Percentiles rank a stretch among this genome's conserved stretches.
phyloP scores from a whole-genome alignment of 345 rosid species.

The Heritiera fomes region DNA sequence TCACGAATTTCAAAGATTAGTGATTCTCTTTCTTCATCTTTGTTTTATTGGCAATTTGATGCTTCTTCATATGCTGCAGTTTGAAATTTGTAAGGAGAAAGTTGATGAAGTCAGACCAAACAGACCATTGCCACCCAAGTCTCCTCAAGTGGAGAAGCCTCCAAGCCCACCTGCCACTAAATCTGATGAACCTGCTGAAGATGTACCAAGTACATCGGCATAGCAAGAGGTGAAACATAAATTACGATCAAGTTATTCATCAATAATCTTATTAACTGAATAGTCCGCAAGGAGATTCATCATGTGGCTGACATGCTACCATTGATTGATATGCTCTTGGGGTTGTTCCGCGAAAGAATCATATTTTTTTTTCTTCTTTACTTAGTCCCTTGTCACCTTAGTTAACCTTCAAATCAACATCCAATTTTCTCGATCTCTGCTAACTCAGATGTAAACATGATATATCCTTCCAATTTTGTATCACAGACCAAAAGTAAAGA shows the following conservation, averaged over 20 bases:
- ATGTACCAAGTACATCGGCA: slow-evolving; percentile 74
- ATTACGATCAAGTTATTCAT: background rate
- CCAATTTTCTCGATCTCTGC: background rate
- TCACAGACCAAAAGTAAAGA: too few relatives aligned
- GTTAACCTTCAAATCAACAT: slow-evolving; percentile 5
- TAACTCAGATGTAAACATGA: background rate
- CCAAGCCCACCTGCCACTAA: slow-evolving; percentile 31
- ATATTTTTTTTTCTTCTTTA: background rate
- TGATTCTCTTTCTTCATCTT: too few relatives aligned
- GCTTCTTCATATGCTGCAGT: slow-evolving; percentile 47
- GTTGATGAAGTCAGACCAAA: slow-evolving; percentile 61
- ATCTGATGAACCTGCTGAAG: slow-evolving; percentile 48
- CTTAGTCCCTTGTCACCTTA: background rate
- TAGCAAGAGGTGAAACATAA: slow-evolving; percentile 30
- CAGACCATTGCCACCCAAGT: slow-evolving; percentile 53
- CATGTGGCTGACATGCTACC: slow-evolving; percentile 18
- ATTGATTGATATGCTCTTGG: background rate
- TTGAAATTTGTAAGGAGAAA: slow-evolving; percentile 49
- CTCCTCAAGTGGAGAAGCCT: slow-evolving; percentile 46
- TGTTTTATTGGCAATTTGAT: background rate
- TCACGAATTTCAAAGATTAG: background rate
- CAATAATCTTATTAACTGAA: background rate
- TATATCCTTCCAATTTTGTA: background rate
- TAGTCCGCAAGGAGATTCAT: slow-evolving; percentile 11
- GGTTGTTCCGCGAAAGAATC: slow-evolving; percentile 14